A percentile compares a stretch with the other conserved stretches of the same genome.
phyloP scores from a whole-genome alignment of 2,329 filamentous ascomycete genomes.

The Exophiala phaeomuriformis region DNA sequence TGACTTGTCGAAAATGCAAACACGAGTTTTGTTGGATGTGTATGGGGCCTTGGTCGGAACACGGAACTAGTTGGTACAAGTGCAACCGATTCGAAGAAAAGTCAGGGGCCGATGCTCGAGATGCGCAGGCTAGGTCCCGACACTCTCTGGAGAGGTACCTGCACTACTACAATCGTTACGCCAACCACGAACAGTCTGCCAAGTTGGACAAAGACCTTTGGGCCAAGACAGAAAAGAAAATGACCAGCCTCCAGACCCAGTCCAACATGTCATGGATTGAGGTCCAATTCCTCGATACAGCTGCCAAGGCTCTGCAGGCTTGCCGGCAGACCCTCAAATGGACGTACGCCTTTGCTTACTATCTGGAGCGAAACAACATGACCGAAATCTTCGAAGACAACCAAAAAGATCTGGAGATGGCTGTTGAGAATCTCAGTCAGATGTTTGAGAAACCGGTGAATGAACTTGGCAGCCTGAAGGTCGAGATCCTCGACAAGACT shows the following conservation, averaged over 20 bases:
- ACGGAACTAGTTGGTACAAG: conserved; percentile 99
- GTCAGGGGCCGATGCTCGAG: conserved; percentile 80
- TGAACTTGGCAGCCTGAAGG: conserved; percentile 78
- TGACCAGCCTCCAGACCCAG: conserved; percentile 87
- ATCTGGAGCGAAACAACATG: conserved; percentile 88
- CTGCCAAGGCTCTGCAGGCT: conserved; percentile 86
- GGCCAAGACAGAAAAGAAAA: conserved; percentile 96
- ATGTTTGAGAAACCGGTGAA: conserved; percentile 98
- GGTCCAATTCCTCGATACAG: conserved; percentile 90
- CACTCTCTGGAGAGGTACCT: conserved; percentile 92
- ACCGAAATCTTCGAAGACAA: conserved; percentile 99
- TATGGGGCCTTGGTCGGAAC: conserved; percentile 97
- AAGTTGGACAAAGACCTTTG: conserved; percentile 95
- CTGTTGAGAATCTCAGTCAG: conserved; percentile 91
- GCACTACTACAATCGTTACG: conserved; percentile 98
- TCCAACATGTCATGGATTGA: conserved; percentile 99
- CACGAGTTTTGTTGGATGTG: conserved; percentile 99
- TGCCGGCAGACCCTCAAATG: conserved; percentile 98
- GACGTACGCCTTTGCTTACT: conserved; percentile 98
- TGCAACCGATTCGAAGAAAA: conserved; percentile 97
- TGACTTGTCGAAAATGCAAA: conserved; percentile 93
- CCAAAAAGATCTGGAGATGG: conserved; percentile 95
- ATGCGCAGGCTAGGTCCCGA: conserved; percentile 83
- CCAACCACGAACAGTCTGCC: conserved; percentile 96
- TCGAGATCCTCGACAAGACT: conserved; percentile 98